Conservation (phyloP, 2,329 filamentous ascomycete species). For the Sarocladium kiliense region DNA sequence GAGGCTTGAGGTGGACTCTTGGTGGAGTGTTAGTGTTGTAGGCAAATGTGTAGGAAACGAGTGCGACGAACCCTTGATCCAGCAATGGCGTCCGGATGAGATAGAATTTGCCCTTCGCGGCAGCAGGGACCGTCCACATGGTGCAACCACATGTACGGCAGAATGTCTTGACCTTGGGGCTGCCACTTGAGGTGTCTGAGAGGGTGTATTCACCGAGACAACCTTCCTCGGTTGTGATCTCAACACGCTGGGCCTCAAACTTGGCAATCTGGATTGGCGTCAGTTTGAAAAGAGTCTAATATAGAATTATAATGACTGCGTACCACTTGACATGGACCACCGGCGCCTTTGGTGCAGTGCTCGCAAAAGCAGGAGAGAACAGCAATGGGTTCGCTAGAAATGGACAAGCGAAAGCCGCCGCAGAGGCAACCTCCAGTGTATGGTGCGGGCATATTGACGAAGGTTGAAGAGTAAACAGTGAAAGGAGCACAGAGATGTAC, state of each 20-base stretch:
- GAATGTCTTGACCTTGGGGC: conserved; percentile 20
- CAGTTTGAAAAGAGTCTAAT: neutral
- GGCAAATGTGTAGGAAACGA: neutral
- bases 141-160: conserved; percentile 20
- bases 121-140: conserved; percentile 21
- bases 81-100: conserved; percentile 20
- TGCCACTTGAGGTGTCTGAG: conserved; percentile 19
- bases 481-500: too few species aligned
- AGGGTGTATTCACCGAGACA: conserved; percentile 16
- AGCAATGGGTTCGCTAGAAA: conserved; percentile 10
- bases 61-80: conserved; percentile 17
- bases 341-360: conserved; percentile 15
- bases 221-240: conserved; percentile 2
- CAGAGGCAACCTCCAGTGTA: conserved; percentile 14
- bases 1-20: conserved; percentile 16
- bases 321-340: conserved; percentile 13
- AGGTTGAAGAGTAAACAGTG: neutral
- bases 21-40: neutral
- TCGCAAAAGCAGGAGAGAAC: conserved; percentile 15
- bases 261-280: conserved; percentile 20
- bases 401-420: conserved; percentile 11
- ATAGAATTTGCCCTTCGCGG: conserved; percentile 18
- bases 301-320: too few species aligned
- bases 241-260: conserved; percentile 14
- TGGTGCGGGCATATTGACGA: conserved; percentile 10